A percentile compares a stretch with the other conserved stretches of the same genome.
These are phyloP conservation scores for Neurospora sp. DNA, from an alignment of 495 filamentous ascomycete genomes.

Conservation along the genomic window DNA sequence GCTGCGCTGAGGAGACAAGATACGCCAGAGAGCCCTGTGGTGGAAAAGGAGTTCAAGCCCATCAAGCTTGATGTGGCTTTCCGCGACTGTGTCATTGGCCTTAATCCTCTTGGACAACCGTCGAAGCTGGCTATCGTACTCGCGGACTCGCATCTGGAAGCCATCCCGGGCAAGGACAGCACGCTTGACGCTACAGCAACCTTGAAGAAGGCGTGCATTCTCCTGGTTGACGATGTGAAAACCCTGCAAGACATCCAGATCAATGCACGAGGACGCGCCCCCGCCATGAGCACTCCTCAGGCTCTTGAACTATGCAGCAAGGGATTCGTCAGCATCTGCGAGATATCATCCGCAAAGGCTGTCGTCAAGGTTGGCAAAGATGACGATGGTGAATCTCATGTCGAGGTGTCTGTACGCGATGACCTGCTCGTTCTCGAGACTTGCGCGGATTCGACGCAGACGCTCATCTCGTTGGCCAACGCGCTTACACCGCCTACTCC, in stretches of 20 bases:
- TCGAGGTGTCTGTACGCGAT: conserved; percentile 74
- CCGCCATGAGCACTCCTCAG: conserved; percentile 39
- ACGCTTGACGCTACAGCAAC: conserved; percentile 52
- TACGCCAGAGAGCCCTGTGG: not conserved
- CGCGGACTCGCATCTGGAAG: conserved; percentile 60
- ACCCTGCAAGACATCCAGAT: conserved; percentile 28
- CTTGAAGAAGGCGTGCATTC: conserved; percentile 67
- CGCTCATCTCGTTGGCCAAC: conserved; percentile 69
- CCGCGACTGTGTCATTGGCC: conserved; percentile 68
- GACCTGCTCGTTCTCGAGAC: conserved; percentile 86
- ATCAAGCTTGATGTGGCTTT: conserved; percentile 65
- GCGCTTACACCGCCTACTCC: conserved; percentile 74
- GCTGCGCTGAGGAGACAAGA: conserved; percentile 28
- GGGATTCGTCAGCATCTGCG: conserved; percentile 78
- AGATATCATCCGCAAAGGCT: conserved; percentile 68
- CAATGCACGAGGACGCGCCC: conserved; percentile 37
- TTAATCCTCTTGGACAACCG: conserved; percentile 69
- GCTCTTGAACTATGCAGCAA: conserved; percentile 52
- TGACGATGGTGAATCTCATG: conserved; percentile 46
- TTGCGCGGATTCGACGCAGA: conserved; percentile 95
- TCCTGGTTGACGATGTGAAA: conserved; percentile 64
- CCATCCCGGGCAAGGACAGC: conserved; percentile 49
- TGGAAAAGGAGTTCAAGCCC: conserved; percentile 23
- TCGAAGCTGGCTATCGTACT: conserved; percentile 71
- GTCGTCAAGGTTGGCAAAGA: conserved; percentile 42